These are phyloP conservation scores for Aspergillus sergii DNA, from an alignment of 2,329 filamentous ascomycete species.

Conservation along the genomic window DNA sequence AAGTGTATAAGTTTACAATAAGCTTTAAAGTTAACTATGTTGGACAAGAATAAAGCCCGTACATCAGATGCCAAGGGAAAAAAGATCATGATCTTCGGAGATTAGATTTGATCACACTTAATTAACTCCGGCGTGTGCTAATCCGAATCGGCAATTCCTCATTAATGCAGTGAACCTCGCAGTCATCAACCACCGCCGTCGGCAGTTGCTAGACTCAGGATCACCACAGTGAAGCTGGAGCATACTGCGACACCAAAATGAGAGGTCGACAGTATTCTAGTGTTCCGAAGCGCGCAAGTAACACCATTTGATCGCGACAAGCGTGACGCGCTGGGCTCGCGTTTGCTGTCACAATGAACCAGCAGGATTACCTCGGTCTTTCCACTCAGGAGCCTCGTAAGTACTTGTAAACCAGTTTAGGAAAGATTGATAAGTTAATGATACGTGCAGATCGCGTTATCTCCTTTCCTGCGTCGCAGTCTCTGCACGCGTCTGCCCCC, in stretches of 20 bases:
- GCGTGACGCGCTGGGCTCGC: background rate
- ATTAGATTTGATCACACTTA: background rate
- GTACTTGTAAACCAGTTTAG: conserved; percentile 5
- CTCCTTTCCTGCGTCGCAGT: conserved; percentile 42
- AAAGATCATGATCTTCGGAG: background rate
- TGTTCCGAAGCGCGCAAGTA: conserved; percentile 1
- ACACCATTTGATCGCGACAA: background rate
- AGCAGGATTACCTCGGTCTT: conserved; percentile 1
- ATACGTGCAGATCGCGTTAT: conserved; percentile 29
- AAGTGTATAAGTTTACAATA: background rate
- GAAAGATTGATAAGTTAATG: conserved; percentile 1
- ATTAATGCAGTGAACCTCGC: background rate
- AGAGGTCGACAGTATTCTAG: background rate
- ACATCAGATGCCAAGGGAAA: conserved; percentile 7
- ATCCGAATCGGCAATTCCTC: background rate
- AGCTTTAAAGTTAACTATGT: background rate
- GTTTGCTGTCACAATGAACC: background rate
- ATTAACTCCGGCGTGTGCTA: background rate
- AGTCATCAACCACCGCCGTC: background rate
- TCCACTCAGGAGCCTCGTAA: conserved; percentile 34
- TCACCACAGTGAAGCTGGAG: background rate
- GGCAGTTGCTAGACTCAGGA: background rate
- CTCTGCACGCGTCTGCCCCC: conserved; percentile 32
- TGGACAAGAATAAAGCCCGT: background rate
- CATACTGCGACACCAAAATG: conserved; percentile 1